phyloP scores from a whole-genome alignment of 2,329 filamentous ascomycete species.

The Ophiostoma montium region DNA sequence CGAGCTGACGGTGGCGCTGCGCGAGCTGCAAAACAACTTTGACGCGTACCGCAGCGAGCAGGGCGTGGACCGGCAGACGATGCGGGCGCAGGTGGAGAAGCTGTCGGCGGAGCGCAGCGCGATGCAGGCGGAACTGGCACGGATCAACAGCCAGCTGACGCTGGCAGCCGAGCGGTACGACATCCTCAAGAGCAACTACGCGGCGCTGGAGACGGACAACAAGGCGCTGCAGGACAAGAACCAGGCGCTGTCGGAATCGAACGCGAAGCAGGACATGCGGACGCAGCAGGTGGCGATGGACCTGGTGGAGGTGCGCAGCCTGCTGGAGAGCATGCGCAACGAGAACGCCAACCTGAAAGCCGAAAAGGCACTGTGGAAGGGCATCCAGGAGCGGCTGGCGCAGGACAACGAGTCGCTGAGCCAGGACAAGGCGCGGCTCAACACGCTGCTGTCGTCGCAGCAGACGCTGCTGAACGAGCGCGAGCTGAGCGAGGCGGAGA shows the following conservation, averaged over 20 bases:
- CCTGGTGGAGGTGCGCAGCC: conserved; percentile 67
- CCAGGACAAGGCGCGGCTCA: conserved; percentile 74
- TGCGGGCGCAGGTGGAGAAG: conserved; percentile 73
- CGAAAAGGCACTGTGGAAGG: conserved; percentile 89
- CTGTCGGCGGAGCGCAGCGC: conserved; percentile 70
- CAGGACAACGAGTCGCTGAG: conserved; percentile 77
- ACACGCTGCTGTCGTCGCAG: conserved; percentile 67
- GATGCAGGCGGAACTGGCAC: conserved; percentile 70
- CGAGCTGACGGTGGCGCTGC: conserved; percentile 63
- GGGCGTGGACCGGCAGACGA: conserved; percentile 60
- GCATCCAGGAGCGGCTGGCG: conserved; percentile 73
- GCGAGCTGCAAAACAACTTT: conserved; percentile 79
- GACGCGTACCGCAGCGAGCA: conserved; percentile 83
- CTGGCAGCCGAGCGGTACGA: conserved; percentile 74
- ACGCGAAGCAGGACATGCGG: conserved; percentile 77
- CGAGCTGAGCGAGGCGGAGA: conserved; percentile 70
- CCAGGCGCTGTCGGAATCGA: conserved; percentile 61
- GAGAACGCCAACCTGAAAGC: conserved; percentile 89
- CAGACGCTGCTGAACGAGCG: conserved; percentile 88
- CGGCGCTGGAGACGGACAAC: conserved; percentile 73
- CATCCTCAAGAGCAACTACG: conserved; percentile 80
- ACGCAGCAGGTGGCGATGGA: conserved; percentile 91
- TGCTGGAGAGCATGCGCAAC: conserved; percentile 75
- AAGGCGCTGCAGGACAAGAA: conserved; percentile 72
- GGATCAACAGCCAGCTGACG: conserved; percentile 64